Percentiles rank a stretch among this genome's conserved stretches.
These are phyloP conservation scores for Tricholoma saponaceum DNA, from an alignment of 768 basidiomycete species.

Conservation along the genomic window DNA sequence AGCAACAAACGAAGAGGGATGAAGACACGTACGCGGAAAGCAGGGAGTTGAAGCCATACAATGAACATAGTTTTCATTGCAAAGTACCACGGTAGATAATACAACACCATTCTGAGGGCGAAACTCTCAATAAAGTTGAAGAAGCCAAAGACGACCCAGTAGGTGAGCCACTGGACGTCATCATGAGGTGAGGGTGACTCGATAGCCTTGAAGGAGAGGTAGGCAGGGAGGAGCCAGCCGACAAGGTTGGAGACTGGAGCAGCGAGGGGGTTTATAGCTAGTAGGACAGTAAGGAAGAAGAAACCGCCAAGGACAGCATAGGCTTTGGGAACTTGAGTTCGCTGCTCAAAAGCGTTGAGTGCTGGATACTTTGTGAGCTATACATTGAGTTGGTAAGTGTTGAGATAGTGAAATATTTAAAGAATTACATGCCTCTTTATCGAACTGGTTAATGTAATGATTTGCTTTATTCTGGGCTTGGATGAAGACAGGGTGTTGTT, in stretches of 20 bases:
- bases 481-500: constrained; percentile 83
- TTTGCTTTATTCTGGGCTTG: constrained; percentile 82
- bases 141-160: constrained; percentile 94
- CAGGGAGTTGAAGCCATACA: constrained; percentile 87
- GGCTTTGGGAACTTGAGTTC: constrained; percentile 90
- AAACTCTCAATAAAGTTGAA: constrained; percentile 92
- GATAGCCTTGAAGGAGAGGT: constrained; percentile 92
- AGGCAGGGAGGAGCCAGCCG: constrained; percentile 93
- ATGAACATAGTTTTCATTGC: constrained; percentile 90
- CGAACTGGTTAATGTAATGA: constrained; percentile 84
- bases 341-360: constrained; percentile 79
- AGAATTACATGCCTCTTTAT: constrained; percentile 79
- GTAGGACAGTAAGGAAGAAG: constrained; percentile 63
- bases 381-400: constrained; percentile 5
- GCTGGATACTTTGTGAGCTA: constrained; percentile 74
- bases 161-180: constrained; percentile 95
- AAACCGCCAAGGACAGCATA: constrained; percentile 78
- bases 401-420: background rate
- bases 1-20: background rate
- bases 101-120: constrained; percentile 77
- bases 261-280: constrained; percentile 89
- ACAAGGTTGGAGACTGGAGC: constrained; percentile 91
- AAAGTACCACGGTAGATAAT: constrained; percentile 94
- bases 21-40: constrained; percentile 69
- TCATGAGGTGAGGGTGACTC: constrained; percentile 81